Percentiles rank a stretch among this genome's conserved stretches.
These are phyloP conservation scores for Penicillium sp. DNA, from an alignment of 2,329 filamentous ascomycete genomes.

Conservation along the genomic window DNA sequence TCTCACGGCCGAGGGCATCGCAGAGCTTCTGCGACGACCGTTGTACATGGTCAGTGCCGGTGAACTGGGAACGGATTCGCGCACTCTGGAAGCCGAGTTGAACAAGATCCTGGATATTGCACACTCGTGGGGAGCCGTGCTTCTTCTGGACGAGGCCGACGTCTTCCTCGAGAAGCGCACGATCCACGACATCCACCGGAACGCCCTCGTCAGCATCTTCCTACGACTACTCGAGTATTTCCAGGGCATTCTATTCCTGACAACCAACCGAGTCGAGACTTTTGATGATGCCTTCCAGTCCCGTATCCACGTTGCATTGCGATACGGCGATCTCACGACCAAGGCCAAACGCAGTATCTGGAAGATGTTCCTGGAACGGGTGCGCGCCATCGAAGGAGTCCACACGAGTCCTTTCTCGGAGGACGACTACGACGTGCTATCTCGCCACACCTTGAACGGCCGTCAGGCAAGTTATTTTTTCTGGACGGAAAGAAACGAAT, in stretches of 20 bases:
- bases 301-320: constrained; percentile 79
- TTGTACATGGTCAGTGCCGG: constrained; percentile 81
- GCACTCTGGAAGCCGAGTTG: constrained; percentile 70
- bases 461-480: constrained; percentile 53
- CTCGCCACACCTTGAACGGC: constrained; percentile 67
- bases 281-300: constrained; percentile 91
- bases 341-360: constrained; percentile 78
- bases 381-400: constrained; percentile 63
- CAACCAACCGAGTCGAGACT: constrained; percentile 80
- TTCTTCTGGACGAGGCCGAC: constrained; percentile 82
- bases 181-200: constrained; percentile 79
- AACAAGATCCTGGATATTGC: constrained; percentile 84
- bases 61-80: constrained; percentile 75
- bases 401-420: constrained; percentile 50
- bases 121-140: constrained; percentile 79
- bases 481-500: neutral
- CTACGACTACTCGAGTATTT: constrained; percentile 85
- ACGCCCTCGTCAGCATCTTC: constrained; percentile 84
- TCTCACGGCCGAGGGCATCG: constrained; percentile 81
- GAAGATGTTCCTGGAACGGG: constrained; percentile 76
- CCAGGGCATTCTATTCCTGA: constrained; percentile 85
- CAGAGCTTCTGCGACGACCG: constrained; percentile 76
- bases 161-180: constrained; percentile 81
- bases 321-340: constrained; percentile 70
- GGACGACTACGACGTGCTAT: constrained; percentile 65